phyloP scores from a whole-genome alignment of 495 filamentous ascomycete genomes.

The Daldinia bambusicola region DNA sequence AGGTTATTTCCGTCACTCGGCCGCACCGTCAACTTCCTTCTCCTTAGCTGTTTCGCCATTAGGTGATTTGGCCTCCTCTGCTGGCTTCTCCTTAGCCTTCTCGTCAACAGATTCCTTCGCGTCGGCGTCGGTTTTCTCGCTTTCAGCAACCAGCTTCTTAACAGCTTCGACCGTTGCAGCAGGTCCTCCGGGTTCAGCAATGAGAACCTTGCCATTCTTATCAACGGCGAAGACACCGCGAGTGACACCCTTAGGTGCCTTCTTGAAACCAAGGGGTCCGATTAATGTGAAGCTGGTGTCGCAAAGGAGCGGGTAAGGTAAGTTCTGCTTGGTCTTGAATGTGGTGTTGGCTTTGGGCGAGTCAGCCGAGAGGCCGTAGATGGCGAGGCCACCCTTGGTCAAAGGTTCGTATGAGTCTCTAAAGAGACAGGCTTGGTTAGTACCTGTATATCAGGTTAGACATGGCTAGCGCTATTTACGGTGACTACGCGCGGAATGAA shows the following conservation, averaged over 20 bases:
- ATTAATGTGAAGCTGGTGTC: slow-evolving; percentile 79
- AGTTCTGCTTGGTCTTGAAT: slow-evolving; percentile 86
- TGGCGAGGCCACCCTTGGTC: slow-evolving; percentile 79
- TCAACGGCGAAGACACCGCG: slow-evolving; percentile 89
- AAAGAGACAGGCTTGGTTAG: slow-evolving; percentile 91
- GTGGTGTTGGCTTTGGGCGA: slow-evolving; percentile 87
- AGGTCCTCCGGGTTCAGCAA: slow-evolving; percentile 68
- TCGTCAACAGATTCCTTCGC: slow-evolving; percentile 36
- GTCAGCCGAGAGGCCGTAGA: slow-evolving; percentile 91
- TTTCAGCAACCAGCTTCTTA: slow-evolving; percentile 59
- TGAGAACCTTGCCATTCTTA: slow-evolving; percentile 76
- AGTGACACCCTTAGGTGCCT: slow-evolving; percentile 76
- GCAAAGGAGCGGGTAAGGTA: slow-evolving; percentile 91
- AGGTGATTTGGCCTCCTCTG: slow-evolving; percentile 37
- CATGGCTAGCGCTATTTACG: slow-evolving; percentile 13
- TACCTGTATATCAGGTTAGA: slow-evolving; percentile 68
- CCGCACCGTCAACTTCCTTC: slow-evolving; percentile 37
- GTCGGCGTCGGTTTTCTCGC: slow-evolving; percentile 20
- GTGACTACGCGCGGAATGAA: slow-evolving; percentile 23
- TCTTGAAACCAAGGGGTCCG: slow-evolving; percentile 78
- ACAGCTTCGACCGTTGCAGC: slow-evolving; percentile 67
- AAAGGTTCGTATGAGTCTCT: slow-evolving; percentile 81
- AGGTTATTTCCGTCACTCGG: slow-evolving; percentile 22
- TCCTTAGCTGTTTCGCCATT: slow-evolving; percentile 41
- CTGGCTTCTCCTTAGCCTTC: slow-evolving; percentile 32